phyloP scores from a whole-genome alignment of 2,329 filamentous ascomycete species.

The Dryadomyces sulphureus region DNA sequence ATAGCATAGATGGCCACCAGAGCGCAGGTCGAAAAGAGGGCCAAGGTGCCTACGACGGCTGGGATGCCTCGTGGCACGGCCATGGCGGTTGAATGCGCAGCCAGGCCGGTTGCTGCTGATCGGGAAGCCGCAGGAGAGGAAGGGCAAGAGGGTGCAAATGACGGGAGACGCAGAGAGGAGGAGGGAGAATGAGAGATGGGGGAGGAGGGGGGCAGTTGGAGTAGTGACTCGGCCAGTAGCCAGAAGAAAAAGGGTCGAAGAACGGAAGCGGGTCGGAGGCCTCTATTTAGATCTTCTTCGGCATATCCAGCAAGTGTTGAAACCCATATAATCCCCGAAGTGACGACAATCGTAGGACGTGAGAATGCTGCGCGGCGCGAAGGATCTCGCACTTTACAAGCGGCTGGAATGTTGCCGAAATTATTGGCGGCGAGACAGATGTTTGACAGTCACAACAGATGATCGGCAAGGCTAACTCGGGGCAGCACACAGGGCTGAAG shows the following conservation, averaged over 20 bases:
- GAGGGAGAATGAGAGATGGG: background rate
- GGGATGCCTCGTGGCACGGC: slow-evolving; percentile 19
- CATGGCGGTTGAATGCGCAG: slow-evolving; percentile 15
- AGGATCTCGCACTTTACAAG: background rate
- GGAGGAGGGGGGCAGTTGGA: background rate
- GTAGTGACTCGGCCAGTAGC: too few species aligned
- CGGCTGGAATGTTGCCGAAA: background rate
- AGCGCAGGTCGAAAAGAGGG: slow-evolving; percentile 23
- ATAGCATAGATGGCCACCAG: slow-evolving; percentile 25
- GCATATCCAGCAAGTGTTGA: too few species aligned
- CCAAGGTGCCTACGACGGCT: slow-evolving; percentile 21
- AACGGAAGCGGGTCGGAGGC: too few species aligned
- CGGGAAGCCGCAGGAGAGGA: too few species aligned
- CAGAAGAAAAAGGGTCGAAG: too few species aligned
- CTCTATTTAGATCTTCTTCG: too few species aligned
- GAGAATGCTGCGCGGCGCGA: background rate
- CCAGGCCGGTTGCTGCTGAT: too few species aligned
- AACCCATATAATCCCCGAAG: too few species aligned
- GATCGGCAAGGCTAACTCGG: background rate
- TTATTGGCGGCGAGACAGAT: background rate
- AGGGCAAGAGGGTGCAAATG: too few species aligned
- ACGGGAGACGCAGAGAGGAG: background rate
- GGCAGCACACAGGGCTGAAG: background rate
- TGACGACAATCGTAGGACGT: too few species aligned
- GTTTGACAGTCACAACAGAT: background rate